Evolutionary conservation across 2,329 filamentous ascomycete genomes (phyloP).

Genomic region (Aspergillus candidus): DNA sequence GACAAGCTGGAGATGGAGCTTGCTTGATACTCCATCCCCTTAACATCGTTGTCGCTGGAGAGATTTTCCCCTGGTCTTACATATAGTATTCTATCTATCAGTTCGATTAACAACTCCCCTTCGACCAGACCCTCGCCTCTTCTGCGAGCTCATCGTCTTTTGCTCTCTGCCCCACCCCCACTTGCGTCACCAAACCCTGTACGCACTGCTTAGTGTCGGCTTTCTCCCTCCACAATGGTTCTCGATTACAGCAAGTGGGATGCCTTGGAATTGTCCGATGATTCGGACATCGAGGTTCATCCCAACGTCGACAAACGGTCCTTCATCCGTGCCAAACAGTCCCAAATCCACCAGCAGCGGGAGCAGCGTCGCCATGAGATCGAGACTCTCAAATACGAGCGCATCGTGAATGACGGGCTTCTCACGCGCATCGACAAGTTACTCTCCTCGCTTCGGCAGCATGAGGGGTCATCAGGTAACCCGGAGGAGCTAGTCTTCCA

Average conservation of each 20-base stretch:
- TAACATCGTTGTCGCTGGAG: neutral
- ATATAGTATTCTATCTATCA: too few species aligned
- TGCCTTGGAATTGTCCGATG: conserved; percentile 91
- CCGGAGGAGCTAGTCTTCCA: conserved; percentile 83
- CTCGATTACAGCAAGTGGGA: conserved; percentile 64
- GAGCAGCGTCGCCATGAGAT: conserved; percentile 82
- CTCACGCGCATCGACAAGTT: conserved; percentile 76
- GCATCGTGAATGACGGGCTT: conserved; percentile 85
- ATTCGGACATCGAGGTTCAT: conserved; percentile 96
- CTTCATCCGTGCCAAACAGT: conserved; percentile 97
- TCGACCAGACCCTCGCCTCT: neutral
- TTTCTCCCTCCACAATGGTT: conserved; percentile 38
- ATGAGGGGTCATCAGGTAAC: conserved; percentile 59
- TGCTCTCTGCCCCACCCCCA: conserved; percentile 14
- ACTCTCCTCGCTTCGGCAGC: conserved; percentile 65
- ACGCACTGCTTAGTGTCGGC: conserved; percentile 10
- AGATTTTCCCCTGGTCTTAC: too few species aligned
- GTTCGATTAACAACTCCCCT: too few species aligned
- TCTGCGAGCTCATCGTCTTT: neutral
- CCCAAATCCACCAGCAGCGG: conserved; percentile 90
- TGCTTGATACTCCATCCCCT: neutral
- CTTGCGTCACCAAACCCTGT: conserved; percentile 3
- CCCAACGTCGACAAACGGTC: conserved; percentile 98
- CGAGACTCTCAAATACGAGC: conserved; percentile 81
- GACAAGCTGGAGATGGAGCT: conserved; percentile 27